A percentile compares a stretch with the other conserved stretches of the same genome.
Conservation (phyloP, 352 stramenopile species). For the Globisporangium uncinulatum region DNA sequence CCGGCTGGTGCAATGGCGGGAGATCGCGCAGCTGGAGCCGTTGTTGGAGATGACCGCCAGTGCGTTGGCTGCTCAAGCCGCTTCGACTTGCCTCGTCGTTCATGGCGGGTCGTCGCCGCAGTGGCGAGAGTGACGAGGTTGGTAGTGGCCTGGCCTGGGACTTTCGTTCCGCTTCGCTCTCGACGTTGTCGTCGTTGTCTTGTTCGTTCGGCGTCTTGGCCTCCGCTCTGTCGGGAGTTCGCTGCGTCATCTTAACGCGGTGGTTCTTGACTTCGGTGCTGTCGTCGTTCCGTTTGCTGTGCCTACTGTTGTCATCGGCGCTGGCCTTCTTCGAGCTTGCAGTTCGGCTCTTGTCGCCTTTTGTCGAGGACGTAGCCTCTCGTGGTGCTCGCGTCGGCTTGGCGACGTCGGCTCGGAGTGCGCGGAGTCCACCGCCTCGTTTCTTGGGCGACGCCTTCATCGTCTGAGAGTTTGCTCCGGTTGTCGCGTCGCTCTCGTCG, state of each 20-base stretch:
- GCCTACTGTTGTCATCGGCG: not conserved
- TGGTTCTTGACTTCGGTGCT: not conserved
- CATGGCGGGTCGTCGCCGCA: not conserved
- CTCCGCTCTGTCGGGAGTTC: not conserved
- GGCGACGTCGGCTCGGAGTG: not conserved
- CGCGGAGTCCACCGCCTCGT: not conserved
- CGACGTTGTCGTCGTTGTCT: not conserved
- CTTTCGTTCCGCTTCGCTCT: not conserved
- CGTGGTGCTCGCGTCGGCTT: not conserved
- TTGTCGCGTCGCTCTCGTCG: not conserved
- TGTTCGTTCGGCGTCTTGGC: constrained; percentile 1
- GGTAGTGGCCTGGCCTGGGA: not conserved
- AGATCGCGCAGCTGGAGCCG: constrained; percentile 20
- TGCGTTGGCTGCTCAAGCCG: not conserved
- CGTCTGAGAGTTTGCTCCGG: not conserved
- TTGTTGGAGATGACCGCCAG: not conserved
- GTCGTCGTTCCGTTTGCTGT: not conserved
- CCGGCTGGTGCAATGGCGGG: constrained; percentile 38
- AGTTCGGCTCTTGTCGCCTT: not conserved
- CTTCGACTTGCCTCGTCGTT: not conserved
- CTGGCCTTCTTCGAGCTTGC: not conserved
- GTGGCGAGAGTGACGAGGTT: not conserved
- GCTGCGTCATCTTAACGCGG: too few relatives aligned
- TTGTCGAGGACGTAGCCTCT: not conserved
- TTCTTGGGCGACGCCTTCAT: constrained; percentile 1